Evolutionary conservation across 2,329 filamentous ascomycete species (phyloP), one percentile per base, ranked within the genome.

Genomic region (Stromatinia cepivora): DNA sequence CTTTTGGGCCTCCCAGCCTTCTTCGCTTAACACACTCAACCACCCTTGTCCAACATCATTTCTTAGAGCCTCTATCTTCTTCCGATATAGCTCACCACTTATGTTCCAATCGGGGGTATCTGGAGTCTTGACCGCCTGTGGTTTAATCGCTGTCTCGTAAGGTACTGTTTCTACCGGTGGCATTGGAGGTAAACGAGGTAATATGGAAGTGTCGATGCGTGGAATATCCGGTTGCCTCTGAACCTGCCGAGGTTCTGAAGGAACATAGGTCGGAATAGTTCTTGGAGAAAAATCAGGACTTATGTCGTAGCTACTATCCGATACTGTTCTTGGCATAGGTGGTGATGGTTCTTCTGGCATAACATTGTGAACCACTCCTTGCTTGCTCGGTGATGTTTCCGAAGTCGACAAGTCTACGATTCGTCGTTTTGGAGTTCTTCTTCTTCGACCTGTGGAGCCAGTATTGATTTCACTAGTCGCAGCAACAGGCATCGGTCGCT

Each of bases 31-130:
- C 20, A 92, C 92, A 72, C 89, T 94, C 52, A 99, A 85, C 86
- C 97, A 99, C 50, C 89, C 91, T 75, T 89, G 92, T 45, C 94
- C 94, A 73, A 97, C 90, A 76, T 94, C 92, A 76, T 90, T 90
- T 71, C 93, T 90, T 67, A 97, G 82, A 4, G 91, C 89, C 79
- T 97, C 93, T 67, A 98, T 90, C 79, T 95, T 95, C 78, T 92
- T 92, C 69, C 91, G 88, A 80, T 97, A 98, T 10, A 92, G 83
- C 76, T 95, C 92, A 67, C 91, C 90, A 70, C 87, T 87, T 56
- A 87, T 81, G 70, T 88, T 88, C 86, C 89, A 92, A 70, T 90
- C 85, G 58, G 84, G 81, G 6, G 81, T 73, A 71, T 77, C 77
- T 71, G 72, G 74, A 4, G 64, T 67, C 15, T 69, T 71, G 8